These are phyloP conservation scores for Hortaea sp. DNA, from an alignment of 2,329 filamentous ascomycete genomes.

Conservation along the genomic window DNA sequence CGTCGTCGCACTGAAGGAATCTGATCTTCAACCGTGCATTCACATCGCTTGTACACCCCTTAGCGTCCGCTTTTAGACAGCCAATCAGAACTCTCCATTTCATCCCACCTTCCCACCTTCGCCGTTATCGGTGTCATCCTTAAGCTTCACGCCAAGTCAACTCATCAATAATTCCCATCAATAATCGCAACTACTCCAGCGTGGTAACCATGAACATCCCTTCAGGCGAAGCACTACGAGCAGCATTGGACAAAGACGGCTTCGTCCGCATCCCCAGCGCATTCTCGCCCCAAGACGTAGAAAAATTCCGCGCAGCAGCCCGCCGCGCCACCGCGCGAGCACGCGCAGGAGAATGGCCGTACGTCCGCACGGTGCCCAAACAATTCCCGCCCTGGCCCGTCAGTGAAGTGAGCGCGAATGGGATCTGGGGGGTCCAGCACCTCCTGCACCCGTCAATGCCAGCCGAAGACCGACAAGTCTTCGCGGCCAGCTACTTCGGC, in stretches of 20 bases:
- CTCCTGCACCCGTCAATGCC: slow-evolving; percentile 65
- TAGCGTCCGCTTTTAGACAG: too few relatives aligned
- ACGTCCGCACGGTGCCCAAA: slow-evolving; percentile 75
- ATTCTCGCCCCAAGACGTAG: slow-evolving; percentile 47
- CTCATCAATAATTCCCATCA: neutral
- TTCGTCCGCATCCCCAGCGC: slow-evolving; percentile 63
- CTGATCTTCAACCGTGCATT: too few relatives aligned
- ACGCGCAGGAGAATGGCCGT: slow-evolving; percentile 64
- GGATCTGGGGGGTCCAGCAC: slow-evolving; percentile 87
- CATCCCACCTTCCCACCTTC: too few relatives aligned
- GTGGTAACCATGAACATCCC: neutral
- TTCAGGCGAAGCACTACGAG: slow-evolving; percentile 28
- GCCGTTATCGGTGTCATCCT: too few relatives aligned
- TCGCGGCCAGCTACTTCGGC: slow-evolving; percentile 64
- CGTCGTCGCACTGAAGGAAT: too few relatives aligned
- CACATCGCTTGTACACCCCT: too few relatives aligned
- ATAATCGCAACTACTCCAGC: neutral
- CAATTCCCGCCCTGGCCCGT: slow-evolving; percentile 77
- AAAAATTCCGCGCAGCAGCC: slow-evolving; percentile 51
- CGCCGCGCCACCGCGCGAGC: slow-evolving; percentile 49
- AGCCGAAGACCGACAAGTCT: slow-evolving; percentile 42
- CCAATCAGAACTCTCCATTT: too few relatives aligned
- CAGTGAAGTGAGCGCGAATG: slow-evolving; percentile 39
- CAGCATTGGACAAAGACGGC: slow-evolving; percentile 57
- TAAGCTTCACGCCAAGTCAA: too few relatives aligned